phyloP scores from a whole-genome alignment of 805 yeast species.

The Kurtzmaniella cleridarum region DNA sequence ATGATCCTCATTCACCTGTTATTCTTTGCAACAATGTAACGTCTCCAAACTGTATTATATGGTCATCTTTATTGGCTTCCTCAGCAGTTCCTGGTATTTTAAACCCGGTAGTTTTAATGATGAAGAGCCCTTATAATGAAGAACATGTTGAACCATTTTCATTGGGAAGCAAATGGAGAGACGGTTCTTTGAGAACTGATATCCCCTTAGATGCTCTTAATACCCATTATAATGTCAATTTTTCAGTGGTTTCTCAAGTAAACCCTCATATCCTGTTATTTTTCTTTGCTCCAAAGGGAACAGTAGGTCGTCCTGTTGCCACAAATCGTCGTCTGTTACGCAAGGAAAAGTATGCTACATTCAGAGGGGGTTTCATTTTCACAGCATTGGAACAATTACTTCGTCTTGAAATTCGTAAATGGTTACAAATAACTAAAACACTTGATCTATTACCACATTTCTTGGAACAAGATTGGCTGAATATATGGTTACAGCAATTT shows the following conservation, averaged over 20 bases:
- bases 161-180: constrained; percentile 72
- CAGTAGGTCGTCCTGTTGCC: constrained; percentile 74
- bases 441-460: constrained; percentile 64
- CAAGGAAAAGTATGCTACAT: constrained; percentile 29
- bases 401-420: constrained; percentile 69
- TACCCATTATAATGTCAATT: constrained; percentile 70
- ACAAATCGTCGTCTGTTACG: constrained; percentile 39
- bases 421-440: constrained; percentile 62
- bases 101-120: constrained; percentile 76
- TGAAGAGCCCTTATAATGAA: constrained; percentile 39
- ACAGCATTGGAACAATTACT: constrained; percentile 67
- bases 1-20: constrained; percentile 77
- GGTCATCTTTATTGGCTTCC: constrained; percentile 73
- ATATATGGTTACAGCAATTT: constrained; percentile 67
- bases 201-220: constrained; percentile 71
- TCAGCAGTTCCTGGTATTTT: constrained; percentile 81
- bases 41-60: constrained; percentile 75
- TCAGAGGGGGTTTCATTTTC: constrained; percentile 74
- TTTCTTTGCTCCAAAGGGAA: constrained; percentile 73
- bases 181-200: constrained; percentile 75
- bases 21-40: constrained; percentile 73
- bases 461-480: constrained; percentile 76
- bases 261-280: constrained; percentile 77
- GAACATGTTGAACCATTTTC: constrained; percentile 56
- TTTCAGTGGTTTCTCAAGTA: constrained; percentile 74